phyloP scores from a whole-genome alignment of 1,139 yeast genomes.

The Candida labiduridarum region DNA sequence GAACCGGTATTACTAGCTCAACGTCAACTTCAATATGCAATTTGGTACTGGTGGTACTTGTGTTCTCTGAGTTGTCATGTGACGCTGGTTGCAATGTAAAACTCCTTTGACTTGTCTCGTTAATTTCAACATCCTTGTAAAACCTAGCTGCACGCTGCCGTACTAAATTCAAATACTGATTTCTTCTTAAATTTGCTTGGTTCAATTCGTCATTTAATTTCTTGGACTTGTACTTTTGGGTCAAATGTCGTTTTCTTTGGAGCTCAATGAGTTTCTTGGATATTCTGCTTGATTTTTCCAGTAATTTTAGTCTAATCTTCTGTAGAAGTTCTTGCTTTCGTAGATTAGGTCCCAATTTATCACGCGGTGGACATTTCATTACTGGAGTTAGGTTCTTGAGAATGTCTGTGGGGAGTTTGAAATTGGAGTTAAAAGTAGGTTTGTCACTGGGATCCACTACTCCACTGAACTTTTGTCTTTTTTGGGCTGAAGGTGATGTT shows the following conservation, averaged over 20 bases:
- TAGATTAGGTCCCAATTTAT: conserved; percentile 7
- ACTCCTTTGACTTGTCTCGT: neutral
- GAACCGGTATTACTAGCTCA: conserved; percentile 4
- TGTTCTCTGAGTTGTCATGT: neutral
- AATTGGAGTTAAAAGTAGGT: conserved; percentile 11
- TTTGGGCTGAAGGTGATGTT: neutral
- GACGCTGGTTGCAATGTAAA: neutral
- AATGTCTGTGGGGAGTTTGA: conserved; percentile 21
- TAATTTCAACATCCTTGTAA: conserved; percentile 5
- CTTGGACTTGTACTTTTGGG: conserved; percentile 12
- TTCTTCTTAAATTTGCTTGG: conserved; percentile 22
- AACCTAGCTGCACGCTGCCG: conserved; percentile 18
- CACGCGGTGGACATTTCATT: conserved; percentile 11
- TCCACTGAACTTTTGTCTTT: neutral
- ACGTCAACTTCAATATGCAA: neutral
- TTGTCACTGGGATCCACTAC: neutral
- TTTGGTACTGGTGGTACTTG: neutral
- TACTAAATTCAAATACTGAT: conserved; percentile 18
- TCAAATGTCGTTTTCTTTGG: conserved; percentile 15
- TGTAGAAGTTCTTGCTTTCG: conserved; percentile 9
- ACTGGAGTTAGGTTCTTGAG: conserved; percentile 24
- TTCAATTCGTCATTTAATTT: conserved; percentile 17
- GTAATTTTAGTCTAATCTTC: conserved; percentile 14
- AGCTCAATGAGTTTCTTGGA: conserved; percentile 17
- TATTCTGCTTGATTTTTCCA: conserved; percentile 17